These are phyloP conservation scores for Pyrrhoderma noxium DNA, from an alignment of 1,284 basidiomycete species.

Conservation along the genomic window DNA sequence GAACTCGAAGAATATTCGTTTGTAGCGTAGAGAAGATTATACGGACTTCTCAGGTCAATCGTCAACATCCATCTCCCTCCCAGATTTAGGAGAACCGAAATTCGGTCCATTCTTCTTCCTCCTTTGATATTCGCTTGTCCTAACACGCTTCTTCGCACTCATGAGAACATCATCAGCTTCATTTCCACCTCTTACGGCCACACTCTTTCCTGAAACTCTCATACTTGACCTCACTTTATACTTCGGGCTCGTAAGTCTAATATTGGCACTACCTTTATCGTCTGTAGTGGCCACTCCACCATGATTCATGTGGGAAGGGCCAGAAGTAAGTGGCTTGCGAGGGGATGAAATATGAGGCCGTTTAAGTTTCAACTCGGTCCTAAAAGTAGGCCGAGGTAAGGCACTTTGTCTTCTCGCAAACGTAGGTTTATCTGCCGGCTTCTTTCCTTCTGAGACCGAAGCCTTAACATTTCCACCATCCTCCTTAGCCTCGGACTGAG, in stretches of 20 bases:
- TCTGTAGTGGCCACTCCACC: background rate
- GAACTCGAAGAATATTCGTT: too few relatives aligned
- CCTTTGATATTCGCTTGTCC: slow-evolving; percentile 57
- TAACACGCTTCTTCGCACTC: slow-evolving; percentile 56
- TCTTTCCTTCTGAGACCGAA: too few relatives aligned
- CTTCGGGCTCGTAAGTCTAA: too few relatives aligned
- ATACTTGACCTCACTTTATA: slow-evolving; percentile 35
- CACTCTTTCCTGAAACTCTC: slow-evolving; percentile 41
- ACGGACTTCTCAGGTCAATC: slow-evolving; percentile 13
- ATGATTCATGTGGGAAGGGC: slow-evolving; percentile 18
- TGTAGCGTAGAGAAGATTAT: too few relatives aligned
- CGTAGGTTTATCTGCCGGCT: too few relatives aligned
- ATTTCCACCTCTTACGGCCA: slow-evolving; percentile 24
- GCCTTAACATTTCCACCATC: too few relatives aligned
- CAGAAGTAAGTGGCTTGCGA: slow-evolving; percentile 25
- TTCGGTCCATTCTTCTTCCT: slow-evolving; percentile 23
- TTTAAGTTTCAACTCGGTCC: background rate
- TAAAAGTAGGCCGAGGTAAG: background rate
- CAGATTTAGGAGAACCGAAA: background rate
- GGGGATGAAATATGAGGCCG: background rate
- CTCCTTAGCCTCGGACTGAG: too few relatives aligned
- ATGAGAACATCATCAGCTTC: slow-evolving; percentile 30
- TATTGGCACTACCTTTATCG: too few relatives aligned
- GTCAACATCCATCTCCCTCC: slow-evolving; percentile 15
- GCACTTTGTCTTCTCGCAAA: background rate